Percentiles rank a stretch among this genome's conserved stretches.
Evolutionary conservation across 2,329 filamentous ascomycete species (phyloP).

Genomic region (Diaporthe amygdali): DNA sequence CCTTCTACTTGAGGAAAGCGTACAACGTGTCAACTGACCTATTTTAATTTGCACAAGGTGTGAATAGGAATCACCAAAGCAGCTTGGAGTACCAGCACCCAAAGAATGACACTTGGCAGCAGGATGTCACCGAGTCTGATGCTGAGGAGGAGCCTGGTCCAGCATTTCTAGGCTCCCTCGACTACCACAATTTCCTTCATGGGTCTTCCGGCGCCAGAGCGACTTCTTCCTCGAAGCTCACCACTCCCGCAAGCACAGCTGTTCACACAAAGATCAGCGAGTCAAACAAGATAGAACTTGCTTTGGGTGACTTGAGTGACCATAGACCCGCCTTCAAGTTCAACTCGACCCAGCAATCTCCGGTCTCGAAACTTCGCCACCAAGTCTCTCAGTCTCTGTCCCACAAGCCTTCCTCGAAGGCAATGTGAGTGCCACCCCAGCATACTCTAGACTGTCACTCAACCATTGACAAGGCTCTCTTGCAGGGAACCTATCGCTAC

Average conservation of each 20-base stretch:
- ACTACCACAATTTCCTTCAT: slow-evolving; percentile 19
- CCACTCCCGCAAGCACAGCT: not conserved
- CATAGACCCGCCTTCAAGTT: not conserved
- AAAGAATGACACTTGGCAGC: not conserved
- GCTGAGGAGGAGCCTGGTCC: not conserved
- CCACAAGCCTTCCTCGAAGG: not conserved
- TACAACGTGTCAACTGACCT: not conserved
- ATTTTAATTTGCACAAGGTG: not conserved
- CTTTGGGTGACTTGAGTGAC: not conserved
- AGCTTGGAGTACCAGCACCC: not conserved
- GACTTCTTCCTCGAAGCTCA: not conserved
- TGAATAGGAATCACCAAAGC: not conserved
- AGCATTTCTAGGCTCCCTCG: slow-evolving; percentile 1
- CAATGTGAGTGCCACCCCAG: not conserved
- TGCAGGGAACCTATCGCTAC: not conserved
- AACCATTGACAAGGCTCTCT: not conserved
- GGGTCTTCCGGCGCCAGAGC: not conserved
- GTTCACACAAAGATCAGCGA: not conserved
- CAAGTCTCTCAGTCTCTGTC: not conserved
- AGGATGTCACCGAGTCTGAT: not conserved
- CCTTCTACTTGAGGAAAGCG: not conserved
- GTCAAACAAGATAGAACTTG: not conserved
- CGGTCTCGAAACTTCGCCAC: not conserved
- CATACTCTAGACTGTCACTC: not conserved
- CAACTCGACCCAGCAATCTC: not conserved